phyloP scores from a whole-genome alignment of 176 grass and related monocot species.

The Puya raimondii region DNA sequence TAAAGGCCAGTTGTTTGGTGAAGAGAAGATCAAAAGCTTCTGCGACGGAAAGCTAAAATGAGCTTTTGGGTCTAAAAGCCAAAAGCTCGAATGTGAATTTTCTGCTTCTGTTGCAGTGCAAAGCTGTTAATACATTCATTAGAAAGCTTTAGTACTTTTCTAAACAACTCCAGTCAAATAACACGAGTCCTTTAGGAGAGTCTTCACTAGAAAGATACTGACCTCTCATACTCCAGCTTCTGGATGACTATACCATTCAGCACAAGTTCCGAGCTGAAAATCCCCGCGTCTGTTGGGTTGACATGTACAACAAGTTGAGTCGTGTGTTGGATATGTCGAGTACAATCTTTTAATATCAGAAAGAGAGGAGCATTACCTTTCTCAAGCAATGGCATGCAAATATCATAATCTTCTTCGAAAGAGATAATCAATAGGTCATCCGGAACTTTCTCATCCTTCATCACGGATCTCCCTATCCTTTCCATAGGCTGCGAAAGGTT shows the following conservation, averaged over 20 bases:
- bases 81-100: too few relatives aligned
- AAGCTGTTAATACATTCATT: too few relatives aligned
- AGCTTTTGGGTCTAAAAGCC: too few relatives aligned
- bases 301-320: background rate
- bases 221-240: conserved; percentile 80
- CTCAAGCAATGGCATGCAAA: conserved; percentile 47
- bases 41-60: too few relatives aligned
- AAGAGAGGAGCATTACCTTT: conserved; percentile 38
- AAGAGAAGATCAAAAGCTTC: background rate
- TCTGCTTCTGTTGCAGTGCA: too few relatives aligned
- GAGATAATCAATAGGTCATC: conserved; percentile 73
- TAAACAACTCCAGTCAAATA: too few relatives aligned
- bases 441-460: conserved; percentile 39
- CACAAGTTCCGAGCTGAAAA: conserved; percentile 53
- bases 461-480: conserved; percentile 61
- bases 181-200: too few relatives aligned
- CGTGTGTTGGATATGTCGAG: background rate
- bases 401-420: conserved; percentile 70
- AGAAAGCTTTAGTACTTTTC: too few relatives aligned
- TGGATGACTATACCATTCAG: conserved; percentile 76
- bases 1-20: background rate
- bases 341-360: background rate
- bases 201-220: background rate
- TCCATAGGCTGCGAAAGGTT: conserved; percentile 45
- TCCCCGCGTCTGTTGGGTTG: conserved; percentile 31